Conservation (phyloP, 129 eudicot genomes). For the Flaveria ramosissima region DNA sequence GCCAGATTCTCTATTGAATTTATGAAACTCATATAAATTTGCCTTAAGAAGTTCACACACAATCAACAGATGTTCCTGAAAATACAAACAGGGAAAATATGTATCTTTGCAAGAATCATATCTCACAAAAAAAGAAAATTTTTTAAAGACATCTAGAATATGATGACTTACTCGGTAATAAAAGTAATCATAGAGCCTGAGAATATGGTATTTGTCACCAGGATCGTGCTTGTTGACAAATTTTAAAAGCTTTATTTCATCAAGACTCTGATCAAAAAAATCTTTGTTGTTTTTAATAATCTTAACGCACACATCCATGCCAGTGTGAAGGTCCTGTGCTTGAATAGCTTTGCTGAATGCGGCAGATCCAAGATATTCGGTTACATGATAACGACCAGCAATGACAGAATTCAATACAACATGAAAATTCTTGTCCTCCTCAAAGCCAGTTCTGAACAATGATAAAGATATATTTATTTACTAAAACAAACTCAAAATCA, state of each 20-base stretch:
- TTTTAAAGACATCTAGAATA: neutral
- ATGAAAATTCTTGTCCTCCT: constrained; percentile 94
- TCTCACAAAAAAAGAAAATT: neutral
- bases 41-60: constrained; percentile 94
- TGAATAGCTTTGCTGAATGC: constrained; percentile 99
- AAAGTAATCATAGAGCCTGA: constrained; percentile 92
- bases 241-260: constrained; percentile 91
- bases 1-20: constrained; percentile 92
- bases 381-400: constrained; percentile 96
- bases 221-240: constrained; percentile 94
- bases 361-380: constrained; percentile 97
- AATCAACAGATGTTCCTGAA: constrained; percentile 88
- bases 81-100: constrained; percentile 14
- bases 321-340: constrained; percentile 97
- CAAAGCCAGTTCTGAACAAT: constrained; percentile 85
- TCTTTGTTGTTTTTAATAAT: constrained; percentile 93
- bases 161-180: constrained; percentile 81
- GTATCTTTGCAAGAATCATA: constrained; percentile 8
- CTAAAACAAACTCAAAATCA: constrained; percentile 15
- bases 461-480: constrained; percentile 17
- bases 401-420: constrained; percentile 85
- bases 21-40: constrained; percentile 84
- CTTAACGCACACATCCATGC: constrained; percentile 98
- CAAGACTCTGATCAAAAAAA: constrained; percentile 98
- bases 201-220: constrained; percentile 87